phyloP scores from a whole-genome alignment of 2,329 filamentous ascomycete genomes.

The Emmonsiellopsis sp. region DNA sequence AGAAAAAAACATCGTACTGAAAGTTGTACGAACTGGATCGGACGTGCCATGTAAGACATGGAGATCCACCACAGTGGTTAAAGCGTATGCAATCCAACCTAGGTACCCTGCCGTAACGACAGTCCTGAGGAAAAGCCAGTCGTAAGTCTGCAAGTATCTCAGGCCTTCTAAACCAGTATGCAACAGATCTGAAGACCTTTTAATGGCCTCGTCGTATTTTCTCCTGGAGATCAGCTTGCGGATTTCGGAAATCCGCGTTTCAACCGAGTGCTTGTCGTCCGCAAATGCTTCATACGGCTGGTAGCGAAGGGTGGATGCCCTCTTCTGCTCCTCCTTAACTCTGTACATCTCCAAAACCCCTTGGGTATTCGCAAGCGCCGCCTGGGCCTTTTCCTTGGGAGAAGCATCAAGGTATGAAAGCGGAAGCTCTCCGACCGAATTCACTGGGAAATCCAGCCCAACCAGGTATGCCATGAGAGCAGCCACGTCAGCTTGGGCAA shows the following conservation, averaged over 20 bases:
- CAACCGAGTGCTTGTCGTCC: slow-evolving; percentile 49
- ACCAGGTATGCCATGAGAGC: slow-evolving; percentile 90
- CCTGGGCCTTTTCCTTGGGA: slow-evolving; percentile 69
- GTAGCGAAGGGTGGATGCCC: slow-evolving; percentile 65
- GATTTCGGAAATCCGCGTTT: slow-evolving; percentile 60
- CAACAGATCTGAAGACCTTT: slow-evolving; percentile 67
- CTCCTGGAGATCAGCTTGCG: slow-evolving; percentile 56
- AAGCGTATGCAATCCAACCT: slow-evolving; percentile 88
- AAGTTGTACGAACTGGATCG: slow-evolving; percentile 52
- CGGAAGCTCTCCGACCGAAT: slow-evolving; percentile 89
- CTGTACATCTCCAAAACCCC: slow-evolving; percentile 92
- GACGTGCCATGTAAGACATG: slow-evolving; percentile 70
- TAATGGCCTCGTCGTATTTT: slow-evolving; percentile 67
- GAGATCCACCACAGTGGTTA: slow-evolving; percentile 79
- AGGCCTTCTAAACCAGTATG: slow-evolving; percentile 70
- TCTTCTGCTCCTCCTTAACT: slow-evolving; percentile 84
- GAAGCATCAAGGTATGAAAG: slow-evolving; percentile 68
- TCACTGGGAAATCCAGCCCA: slow-evolving; percentile 84
- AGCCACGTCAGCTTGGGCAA: slow-evolving; percentile 87
- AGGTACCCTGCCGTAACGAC: slow-evolving; percentile 85
- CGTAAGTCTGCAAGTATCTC: slow-evolving; percentile 92
- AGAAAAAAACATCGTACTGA: slow-evolving; percentile 59
- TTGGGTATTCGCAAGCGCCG: slow-evolving; percentile 72
- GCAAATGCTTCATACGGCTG: slow-evolving; percentile 64
- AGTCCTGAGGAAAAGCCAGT: slow-evolving; percentile 90